Base-by-base conservation (phyloP, 345 rosid species). In the Kernera saxatilis region DNA sequence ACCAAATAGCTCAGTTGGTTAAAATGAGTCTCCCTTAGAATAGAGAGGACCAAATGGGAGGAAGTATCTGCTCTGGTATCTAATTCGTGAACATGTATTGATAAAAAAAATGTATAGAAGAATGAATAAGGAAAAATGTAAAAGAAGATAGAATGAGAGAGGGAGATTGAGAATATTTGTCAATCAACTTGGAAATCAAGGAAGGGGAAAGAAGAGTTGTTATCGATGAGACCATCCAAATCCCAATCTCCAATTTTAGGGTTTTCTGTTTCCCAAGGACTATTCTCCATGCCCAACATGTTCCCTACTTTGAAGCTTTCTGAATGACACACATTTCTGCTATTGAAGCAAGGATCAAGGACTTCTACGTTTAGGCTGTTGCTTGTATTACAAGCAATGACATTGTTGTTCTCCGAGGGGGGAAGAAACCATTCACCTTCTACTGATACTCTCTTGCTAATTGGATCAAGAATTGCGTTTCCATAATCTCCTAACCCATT, bases 191-290 rank as follows among this genome's bases (percentile, higher is more conserved):
- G 91, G 86, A 86, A 90, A 82, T 93, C 95, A 82, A 85, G 93
- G 65, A 83, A 86, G 60, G 97, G 93, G 52, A 87, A 87, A 70
- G 92, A 82, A 33, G 90, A 80, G 50, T 82, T 77, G 48, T 88
- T 84, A 59, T 84, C 88, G 75, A 90, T 85, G 59, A 93, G 83
- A 70, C 87, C 89, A 70, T 92, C 97, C 14, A 90, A 81, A 75
- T 87, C 98, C 97, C 98, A 92, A 63, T 90, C 98, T 79, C 91
- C 98, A 52, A 82, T 78, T 79, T 85, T 80, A 45, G 85, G 84
- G 88, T 83, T 84, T 79, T 87, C 90, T 76, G 80, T 85, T 67
- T 82, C 84, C 84, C 83, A 89, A 30, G 82, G 76, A 79, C 79
- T 74, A 80, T 86, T 82, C 69, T 84, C 96, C 49, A 79, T 50